phyloP scores from a whole-genome alignment of 208 protist genomes.

The Leishmania braziliensis region DNA sequence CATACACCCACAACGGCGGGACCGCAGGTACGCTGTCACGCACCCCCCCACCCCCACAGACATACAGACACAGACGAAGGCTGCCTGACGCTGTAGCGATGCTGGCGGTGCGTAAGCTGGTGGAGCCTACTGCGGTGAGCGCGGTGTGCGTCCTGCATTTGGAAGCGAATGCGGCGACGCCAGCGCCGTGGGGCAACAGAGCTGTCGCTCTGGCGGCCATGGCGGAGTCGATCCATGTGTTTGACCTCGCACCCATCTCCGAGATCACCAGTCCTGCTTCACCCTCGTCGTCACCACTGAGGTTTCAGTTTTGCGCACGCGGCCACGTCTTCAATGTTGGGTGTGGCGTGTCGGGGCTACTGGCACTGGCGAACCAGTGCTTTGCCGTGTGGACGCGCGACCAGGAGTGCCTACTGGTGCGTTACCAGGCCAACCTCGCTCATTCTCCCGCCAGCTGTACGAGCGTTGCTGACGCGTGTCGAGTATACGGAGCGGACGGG shows the following conservation, averaged over 20 bases:
- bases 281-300: slow-evolving; percentile 1
- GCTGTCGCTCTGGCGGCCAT: slow-evolving; percentile 36
- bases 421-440: slow-evolving; percentile 74
- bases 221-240: slow-evolving; percentile 37
- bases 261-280: not conserved
- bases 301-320: slow-evolving; percentile 2
- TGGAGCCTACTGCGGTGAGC: slow-evolving; percentile 24
- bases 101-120: slow-evolving; percentile 28
- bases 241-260: slow-evolving; percentile 15
- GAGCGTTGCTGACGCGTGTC: not conserved
- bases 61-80: not conserved
- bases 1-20: not conserved
- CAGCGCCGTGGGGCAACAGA: not conserved
- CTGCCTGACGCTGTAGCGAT: slow-evolving; percentile 8
- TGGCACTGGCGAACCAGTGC: slow-evolving; percentile 67
- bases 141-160: slow-evolving; percentile 34
- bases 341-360: slow-evolving; percentile 45
- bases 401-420: slow-evolving; percentile 57
- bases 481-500: slow-evolving; percentile 15
- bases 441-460: not conserved
- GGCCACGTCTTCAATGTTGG: slow-evolving; percentile 61
- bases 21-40: not conserved
- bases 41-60: not conserved
- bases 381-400: slow-evolving; percentile 65
- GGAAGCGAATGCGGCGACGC: slow-evolving; percentile 8